phyloP scores from a whole-genome alignment of 202 grass and related monocot genomes.

The Elaeis oleifera region DNA sequence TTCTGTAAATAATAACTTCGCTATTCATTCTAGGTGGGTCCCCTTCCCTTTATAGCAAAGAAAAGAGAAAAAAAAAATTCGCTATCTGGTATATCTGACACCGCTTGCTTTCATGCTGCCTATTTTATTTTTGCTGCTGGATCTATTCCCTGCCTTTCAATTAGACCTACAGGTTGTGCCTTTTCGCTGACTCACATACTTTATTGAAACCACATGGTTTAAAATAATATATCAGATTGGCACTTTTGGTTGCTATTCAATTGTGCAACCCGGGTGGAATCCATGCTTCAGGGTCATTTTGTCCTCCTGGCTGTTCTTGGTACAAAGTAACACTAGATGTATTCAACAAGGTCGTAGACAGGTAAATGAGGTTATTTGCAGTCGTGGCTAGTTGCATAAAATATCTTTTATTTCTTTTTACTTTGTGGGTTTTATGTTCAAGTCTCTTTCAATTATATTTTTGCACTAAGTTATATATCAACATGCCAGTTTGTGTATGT shows the following conservation, averaged over 20 bases:
- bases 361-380: conserved; percentile 26
- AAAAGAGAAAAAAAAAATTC: too few species aligned
- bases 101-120: too few species aligned
- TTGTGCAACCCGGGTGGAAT: conserved; percentile 42
- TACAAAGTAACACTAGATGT: conserved; percentile 93
- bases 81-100: too few species aligned
- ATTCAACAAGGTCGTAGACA: conserved; percentile 69
- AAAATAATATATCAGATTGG: conserved; percentile 65
- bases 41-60: too few species aligned
- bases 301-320: conserved; percentile 55
- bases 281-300: conserved; percentile 41
- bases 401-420: too few species aligned
- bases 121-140: too few species aligned
- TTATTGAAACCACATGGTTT: conserved; percentile 23
- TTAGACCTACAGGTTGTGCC: too few species aligned
- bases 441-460: not conserved
- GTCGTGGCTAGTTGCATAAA: not conserved
- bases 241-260: conserved; percentile 28
- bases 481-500: too few species aligned
- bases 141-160: too few species aligned
- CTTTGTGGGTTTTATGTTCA: too few species aligned
- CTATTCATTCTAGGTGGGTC: too few species aligned
- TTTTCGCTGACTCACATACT: not conserved
- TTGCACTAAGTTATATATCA: not conserved
- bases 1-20: too few species aligned